Evolutionary conservation across 2,329 filamentous ascomycete species (phyloP), one percentile per base, ranked within the genome.

Genomic region (Corinectria fuckeliana): DNA sequence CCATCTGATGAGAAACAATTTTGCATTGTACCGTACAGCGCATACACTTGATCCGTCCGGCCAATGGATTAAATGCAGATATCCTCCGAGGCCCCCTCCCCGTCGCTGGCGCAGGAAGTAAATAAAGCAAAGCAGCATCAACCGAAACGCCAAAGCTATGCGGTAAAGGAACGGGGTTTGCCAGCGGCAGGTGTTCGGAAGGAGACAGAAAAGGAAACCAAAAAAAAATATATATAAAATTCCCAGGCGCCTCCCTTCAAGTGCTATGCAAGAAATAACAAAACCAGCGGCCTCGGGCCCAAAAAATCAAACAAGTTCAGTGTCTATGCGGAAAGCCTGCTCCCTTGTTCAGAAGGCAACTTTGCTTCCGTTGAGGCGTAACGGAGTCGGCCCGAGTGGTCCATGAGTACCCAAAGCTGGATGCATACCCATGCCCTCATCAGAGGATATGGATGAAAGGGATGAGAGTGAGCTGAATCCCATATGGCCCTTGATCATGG

Each of bases 401-500:
- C 69, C 75, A 58, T 73, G 73, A 10, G 73, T 60, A 42, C 73
- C 74, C 10, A 76, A 69, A 20, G 71, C 23, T 26, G 41, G 74
- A 71, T 11, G 73, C 65, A 32, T 74, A 71, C 32, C 18, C 53
- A 72, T 72, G 51, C 69, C 71, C 52, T 77, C 77, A 47, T 79
- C 76, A 5, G 77, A 78, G 8, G 76, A 77, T 64, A 78, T 74
- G 39, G 77, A 79, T 20, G 76, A 77, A 44, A 80, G 72, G 14
- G 77, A 80, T 14, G 76, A 78, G 20, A 78, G 53, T 11, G 76
- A 78, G 60, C 72, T 76, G 56, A 77, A 73, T 30, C 75, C 75
- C 28, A 75, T 74, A 47, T 78, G 76, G 4, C 77, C 77, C 54
- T 76, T 75, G n/a, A 74, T 75, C 73, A 81, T 78, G 10, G 77